These are phyloP conservation scores for Guyanaporus albipodus DNA, from an alignment of 768 basidiomycete species.

Conservation along the genomic window DNA sequence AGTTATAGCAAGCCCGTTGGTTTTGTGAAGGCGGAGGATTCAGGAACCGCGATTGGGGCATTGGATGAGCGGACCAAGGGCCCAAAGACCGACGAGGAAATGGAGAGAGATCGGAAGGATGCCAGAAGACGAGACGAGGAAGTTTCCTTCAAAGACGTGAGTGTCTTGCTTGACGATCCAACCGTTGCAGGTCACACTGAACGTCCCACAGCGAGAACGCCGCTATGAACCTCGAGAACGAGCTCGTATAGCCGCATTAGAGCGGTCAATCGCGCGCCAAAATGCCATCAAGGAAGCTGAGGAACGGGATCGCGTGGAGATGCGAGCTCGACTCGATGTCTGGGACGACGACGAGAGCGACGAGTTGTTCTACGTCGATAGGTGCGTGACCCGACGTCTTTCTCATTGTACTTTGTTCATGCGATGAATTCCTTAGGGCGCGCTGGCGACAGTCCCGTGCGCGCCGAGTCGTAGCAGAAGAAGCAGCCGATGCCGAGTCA, in stretches of 20 bases:
- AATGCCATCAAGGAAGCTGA: constrained; percentile 70
- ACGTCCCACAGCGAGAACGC: constrained; percentile 68
- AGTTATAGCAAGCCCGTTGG: constrained; percentile 75
- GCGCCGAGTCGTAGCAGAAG: constrained; percentile 70
- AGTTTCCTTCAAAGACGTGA: constrained; percentile 79
- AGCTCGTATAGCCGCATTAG: constrained; percentile 69
- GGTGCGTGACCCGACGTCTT: constrained; percentile 46
- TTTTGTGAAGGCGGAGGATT: constrained; percentile 72
- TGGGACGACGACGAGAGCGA: constrained; percentile 94
- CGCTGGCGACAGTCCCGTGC: constrained; percentile 83
- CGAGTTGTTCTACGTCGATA: constrained; percentile 88
- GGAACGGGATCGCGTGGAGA: constrained; percentile 74
- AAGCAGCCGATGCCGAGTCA: constrained; percentile 80
- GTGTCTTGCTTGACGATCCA: constrained; percentile 38
- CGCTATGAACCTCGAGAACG: constrained; percentile 92
- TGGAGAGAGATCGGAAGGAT: constrained; percentile 79
- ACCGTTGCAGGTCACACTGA: constrained; percentile 7
- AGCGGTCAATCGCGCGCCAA: constrained; percentile 72
- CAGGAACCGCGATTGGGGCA: constrained; percentile 34
- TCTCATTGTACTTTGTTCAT: not conserved
- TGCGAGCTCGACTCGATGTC: constrained; percentile 75
- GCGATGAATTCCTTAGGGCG: constrained; percentile 37
- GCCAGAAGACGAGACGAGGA: constrained; percentile 76
- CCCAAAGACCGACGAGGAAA: constrained; percentile 80
- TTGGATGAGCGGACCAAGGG: constrained; percentile 36